Conservation (phyloP, 257 asterid species). For the Marsdenia floribunda region DNA sequence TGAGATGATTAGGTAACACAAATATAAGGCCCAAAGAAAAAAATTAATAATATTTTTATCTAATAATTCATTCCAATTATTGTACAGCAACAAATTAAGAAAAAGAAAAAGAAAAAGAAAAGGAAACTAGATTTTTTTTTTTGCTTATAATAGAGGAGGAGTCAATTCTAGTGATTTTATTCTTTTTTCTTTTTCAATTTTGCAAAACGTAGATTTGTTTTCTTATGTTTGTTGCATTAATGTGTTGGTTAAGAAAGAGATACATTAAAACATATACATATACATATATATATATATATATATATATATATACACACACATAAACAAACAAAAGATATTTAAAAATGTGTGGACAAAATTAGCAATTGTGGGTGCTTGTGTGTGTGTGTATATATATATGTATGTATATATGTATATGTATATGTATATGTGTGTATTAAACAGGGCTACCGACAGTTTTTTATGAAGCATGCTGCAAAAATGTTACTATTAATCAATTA, state of each 20-base stretch:
- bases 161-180: neutral
- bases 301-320: no score
- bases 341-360: no score
- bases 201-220: neutral
- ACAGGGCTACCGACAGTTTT: constrained; percentile 2
- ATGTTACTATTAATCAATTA: neutral
- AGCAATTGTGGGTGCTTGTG: neutral
- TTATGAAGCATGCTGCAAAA: neutral
- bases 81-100: neutral
- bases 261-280: neutral
- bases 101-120: neutral
- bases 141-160: neutral
- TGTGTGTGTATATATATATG: neutral
- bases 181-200: neutral
- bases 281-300: no score
- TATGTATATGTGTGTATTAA: no score
- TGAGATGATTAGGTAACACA: no score
- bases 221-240: neutral
- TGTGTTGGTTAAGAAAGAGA: neutral
- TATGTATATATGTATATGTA: no score
- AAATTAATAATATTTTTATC: no score
- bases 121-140: neutral
- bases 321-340: neutral
- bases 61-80: neutral
- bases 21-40: no score